Evolutionary conservation across 306 rosid species (phyloP).

Genomic region (Ormosia semicastrata): DNA sequence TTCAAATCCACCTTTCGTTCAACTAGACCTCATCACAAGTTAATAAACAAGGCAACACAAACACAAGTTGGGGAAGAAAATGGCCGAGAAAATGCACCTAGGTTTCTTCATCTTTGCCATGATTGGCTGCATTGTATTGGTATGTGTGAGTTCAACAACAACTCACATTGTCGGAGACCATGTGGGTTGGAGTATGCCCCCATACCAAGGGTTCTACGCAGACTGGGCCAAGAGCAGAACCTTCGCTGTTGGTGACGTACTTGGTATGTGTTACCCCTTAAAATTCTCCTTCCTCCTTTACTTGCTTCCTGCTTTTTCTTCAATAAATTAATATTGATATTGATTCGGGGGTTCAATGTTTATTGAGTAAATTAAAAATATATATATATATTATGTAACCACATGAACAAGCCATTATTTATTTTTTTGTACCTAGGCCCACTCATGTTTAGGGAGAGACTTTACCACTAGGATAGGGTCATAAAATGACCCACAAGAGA

Average conservation of each 20-base stretch:
- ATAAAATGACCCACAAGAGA: no score
- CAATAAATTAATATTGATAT: background rate
- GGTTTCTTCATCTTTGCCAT: constrained; percentile 25
- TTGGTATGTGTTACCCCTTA: constrained; percentile 40
- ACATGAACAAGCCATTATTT: background rate
- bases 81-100: constrained; percentile 35
- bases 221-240: constrained; percentile 60
- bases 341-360: background rate
- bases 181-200: constrained; percentile 65
- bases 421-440: no score
- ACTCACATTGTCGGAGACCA: constrained; percentile 68
- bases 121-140: constrained; percentile 32
- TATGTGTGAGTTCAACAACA: constrained; percentile 26
- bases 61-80: background rate
- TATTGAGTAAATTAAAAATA: background rate
- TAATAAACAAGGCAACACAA: background rate
- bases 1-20: constrained; percentile 14
- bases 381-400: no score
- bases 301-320: background rate
- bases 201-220: constrained; percentile 11
- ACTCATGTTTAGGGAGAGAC: no score
- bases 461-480: no score
- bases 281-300: background rate
- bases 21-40: constrained; percentile 20
- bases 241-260: constrained; percentile 59